phyloP scores from a whole-genome alignment of 2,329 filamentous ascomycete species.

The Apiospora phragmitis region DNA sequence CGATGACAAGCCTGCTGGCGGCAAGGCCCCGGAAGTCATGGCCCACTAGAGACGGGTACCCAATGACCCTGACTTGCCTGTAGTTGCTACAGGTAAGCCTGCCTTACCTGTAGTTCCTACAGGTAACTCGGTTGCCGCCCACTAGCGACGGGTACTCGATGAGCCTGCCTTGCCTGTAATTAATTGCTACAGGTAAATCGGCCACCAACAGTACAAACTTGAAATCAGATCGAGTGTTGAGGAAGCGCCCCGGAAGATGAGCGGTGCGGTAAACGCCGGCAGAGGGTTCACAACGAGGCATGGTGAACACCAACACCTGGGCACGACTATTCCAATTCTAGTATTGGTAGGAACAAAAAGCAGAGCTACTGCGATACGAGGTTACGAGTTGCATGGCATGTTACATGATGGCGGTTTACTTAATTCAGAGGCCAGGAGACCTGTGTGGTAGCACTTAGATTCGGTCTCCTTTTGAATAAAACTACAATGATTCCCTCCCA shows the following conservation, averaged over 20 bases:
- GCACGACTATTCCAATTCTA: background rate
- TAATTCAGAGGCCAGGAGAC: background rate
- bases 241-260: background rate
- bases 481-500: constrained; percentile 5
- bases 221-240: background rate
- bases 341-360: background rate
- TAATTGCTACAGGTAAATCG: background rate
- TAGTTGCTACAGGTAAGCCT: no score
- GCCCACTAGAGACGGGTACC: constrained; percentile 21
- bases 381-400: constrained; percentile 9
- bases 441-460: background rate
- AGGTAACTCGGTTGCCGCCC: no score
- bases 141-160: constrained; percentile 16
- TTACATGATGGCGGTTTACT: constrained; percentile 5
- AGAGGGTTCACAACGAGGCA: background rate
- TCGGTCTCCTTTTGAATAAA: constrained; percentile 1
- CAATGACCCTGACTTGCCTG: background rate
- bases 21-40: constrained; percentile 26
- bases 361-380: constrained; percentile 2
- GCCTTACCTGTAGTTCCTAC: no score
- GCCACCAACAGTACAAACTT: background rate
- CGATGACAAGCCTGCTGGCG: constrained; percentile 32
- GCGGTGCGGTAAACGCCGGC: background rate
- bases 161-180: no score
- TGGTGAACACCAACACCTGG: background rate